These are phyloP conservation scores for Colletotrichum australisinense DNA, from an alignment of 2,329 filamentous ascomycete species.

Conservation along the genomic window DNA sequence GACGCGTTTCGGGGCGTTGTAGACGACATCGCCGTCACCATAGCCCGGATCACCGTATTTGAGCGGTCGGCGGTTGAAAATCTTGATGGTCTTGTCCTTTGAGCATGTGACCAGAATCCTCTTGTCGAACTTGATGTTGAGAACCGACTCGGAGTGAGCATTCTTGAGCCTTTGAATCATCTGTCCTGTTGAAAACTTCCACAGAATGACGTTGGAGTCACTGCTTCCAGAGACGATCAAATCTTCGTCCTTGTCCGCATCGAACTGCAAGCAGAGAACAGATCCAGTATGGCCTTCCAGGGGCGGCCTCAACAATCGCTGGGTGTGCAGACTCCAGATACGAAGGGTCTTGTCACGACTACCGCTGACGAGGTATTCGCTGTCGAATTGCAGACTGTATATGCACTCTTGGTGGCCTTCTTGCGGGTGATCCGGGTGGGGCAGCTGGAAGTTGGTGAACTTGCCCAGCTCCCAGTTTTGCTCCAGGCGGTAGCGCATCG, in stretches of 20 bases:
- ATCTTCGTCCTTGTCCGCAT: slow-evolving; percentile 87
- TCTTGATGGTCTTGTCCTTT: slow-evolving; percentile 96
- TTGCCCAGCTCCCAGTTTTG: slow-evolving; percentile 90
- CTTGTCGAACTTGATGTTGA: slow-evolving; percentile 93
- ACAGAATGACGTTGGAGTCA: slow-evolving; percentile 89
- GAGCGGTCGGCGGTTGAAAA: slow-evolving; percentile 87
- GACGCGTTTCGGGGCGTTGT: slow-evolving; percentile 63
- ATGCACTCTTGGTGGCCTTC: slow-evolving; percentile 94
- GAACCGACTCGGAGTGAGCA: slow-evolving; percentile 89
- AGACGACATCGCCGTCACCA: slow-evolving; percentile 53
- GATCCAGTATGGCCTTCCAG: slow-evolving; percentile 84
- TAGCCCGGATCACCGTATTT: slow-evolving; percentile 70
- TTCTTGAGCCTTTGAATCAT: slow-evolving; percentile 79
- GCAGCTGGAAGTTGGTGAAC: slow-evolving; percentile 89
- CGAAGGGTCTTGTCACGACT: slow-evolving; percentile 90
- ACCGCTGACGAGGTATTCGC: slow-evolving; percentile 89
- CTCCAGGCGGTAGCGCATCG: slow-evolving; percentile 85
- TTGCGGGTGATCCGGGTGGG: slow-evolving; percentile 81
- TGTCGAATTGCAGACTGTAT: slow-evolving; percentile 91
- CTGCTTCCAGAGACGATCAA: slow-evolving; percentile 96
- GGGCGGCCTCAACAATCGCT: slow-evolving; percentile 79
- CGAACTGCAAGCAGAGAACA: slow-evolving; percentile 95
- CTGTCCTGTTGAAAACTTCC: slow-evolving; percentile 92
- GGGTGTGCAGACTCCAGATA: slow-evolving; percentile 89
- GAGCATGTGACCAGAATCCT: slow-evolving; percentile 95